Conservation (phyloP, 169 alveolate species). For the Cryptosporidium sp. region DNA sequence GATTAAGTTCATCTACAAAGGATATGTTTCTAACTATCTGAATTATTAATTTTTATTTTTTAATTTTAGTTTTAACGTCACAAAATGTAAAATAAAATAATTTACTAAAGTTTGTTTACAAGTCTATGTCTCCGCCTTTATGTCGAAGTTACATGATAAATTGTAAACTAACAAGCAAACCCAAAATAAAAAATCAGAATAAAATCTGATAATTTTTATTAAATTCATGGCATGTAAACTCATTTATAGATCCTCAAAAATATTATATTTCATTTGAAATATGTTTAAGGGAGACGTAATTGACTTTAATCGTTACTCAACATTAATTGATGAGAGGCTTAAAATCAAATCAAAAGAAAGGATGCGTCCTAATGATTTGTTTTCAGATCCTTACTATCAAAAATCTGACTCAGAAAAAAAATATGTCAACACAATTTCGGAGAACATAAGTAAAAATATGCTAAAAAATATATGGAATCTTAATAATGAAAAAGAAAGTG, state of each 20-base stretch:
- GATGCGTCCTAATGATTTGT: constrained; percentile 31
- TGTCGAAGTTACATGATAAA: background rate
- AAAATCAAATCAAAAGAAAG: constrained; percentile 41
- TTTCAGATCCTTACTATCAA: constrained; percentile 27
- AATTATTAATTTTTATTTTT: too few species aligned
- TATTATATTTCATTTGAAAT: too few species aligned
- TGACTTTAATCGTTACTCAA: constrained; percentile 35
- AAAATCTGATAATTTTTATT: background rate
- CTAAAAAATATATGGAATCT: constrained; percentile 6
- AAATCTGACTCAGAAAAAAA: background rate
- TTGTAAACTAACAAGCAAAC: background rate
- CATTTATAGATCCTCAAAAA: background rate
- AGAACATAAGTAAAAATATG: background rate
- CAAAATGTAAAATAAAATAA: too few species aligned
- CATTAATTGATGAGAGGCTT: constrained; percentile 37
- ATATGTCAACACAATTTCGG: background rate
- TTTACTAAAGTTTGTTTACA: too few species aligned
- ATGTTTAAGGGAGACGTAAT: background rate
- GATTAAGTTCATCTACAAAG: background rate
- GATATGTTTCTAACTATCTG: too few species aligned
- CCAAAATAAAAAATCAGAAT: background rate
- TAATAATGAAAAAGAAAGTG: background rate
- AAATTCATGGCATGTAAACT: background rate
- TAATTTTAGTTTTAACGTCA: too few species aligned
- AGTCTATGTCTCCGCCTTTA: constrained; percentile 7